phyloP scores from a whole-genome alignment of 2,329 filamentous ascomycete genomes.

The Keithomyces neogunnii region DNA sequence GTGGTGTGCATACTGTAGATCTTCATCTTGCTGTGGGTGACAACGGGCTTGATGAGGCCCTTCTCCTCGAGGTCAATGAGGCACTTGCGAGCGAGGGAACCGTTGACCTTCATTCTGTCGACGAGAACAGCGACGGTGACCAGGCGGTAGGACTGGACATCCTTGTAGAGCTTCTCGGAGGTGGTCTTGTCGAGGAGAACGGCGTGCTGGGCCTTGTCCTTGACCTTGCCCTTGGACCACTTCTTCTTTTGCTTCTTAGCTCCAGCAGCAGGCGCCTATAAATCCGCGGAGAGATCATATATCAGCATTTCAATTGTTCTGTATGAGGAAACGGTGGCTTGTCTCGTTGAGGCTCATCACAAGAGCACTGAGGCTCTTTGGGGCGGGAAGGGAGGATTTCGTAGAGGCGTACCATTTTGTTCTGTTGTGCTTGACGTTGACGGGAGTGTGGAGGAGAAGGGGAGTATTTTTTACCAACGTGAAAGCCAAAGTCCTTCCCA shows the following conservation, averaged over 20 bases:
- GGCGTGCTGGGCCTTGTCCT: slow-evolving; percentile 99
- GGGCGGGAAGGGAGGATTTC: slow-evolving; percentile 2
- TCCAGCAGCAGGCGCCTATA: slow-evolving; percentile 36
- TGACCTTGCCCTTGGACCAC: slow-evolving; percentile 63
- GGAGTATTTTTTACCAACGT: slow-evolving; percentile 16
- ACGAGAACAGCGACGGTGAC: slow-evolving; percentile 97
- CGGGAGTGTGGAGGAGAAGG: slow-evolving; percentile 24
- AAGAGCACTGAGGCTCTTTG: neutral
- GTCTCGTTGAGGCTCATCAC: neutral
- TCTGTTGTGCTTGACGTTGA: slow-evolving; percentile 32
- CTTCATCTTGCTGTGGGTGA: slow-evolving; percentile 93
- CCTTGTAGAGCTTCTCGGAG: slow-evolving; percentile 98
- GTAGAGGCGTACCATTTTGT: slow-evolving; percentile 33
- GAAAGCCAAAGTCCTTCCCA: slow-evolving; percentile 20
- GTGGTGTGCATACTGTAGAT: slow-evolving; percentile 72
- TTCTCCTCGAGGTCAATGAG: slow-evolving; percentile 93
- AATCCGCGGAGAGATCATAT: slow-evolving; percentile 1
- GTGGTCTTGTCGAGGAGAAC: slow-evolving; percentile 98
- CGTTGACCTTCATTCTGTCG: slow-evolving; percentile 99
- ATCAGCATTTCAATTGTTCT: slow-evolving; percentile 13
- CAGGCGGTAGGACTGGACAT: slow-evolving; percentile 99
- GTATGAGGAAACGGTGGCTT: neutral
- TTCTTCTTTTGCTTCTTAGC: slow-evolving; percentile 45
- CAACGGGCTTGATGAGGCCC: slow-evolving; percentile 96
- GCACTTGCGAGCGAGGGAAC: slow-evolving; percentile 85